Conservation (phyloP, 2,329 filamentous ascomycete species). For the Meredithiella fracta region DNA sequence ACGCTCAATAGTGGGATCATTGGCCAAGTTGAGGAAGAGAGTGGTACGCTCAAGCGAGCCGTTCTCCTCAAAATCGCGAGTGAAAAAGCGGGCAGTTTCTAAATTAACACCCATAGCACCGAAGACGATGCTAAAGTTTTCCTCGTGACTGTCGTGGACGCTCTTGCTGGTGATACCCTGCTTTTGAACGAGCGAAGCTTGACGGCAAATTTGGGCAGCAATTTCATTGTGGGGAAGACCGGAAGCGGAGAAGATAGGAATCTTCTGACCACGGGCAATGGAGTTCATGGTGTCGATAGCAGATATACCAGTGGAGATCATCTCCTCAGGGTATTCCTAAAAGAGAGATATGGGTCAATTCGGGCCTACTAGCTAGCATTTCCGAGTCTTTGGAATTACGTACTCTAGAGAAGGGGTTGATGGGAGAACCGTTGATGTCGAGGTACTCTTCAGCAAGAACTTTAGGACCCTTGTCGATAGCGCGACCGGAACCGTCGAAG, state of each 20-base stretch:
- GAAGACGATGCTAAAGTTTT: constrained; percentile 99
- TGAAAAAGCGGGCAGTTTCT: constrained; percentile 98
- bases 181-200: constrained; percentile 76
- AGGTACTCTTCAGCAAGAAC: constrained; percentile 95
- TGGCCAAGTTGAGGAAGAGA: constrained; percentile 96
- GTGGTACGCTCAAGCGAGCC: constrained; percentile 95
- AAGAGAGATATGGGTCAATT: background rate
- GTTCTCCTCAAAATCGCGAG: constrained; percentile 96
- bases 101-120: constrained; percentile 99
- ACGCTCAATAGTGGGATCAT: constrained; percentile 98
- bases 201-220: constrained; percentile 94
- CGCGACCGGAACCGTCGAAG: constrained; percentile 92
- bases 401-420: constrained; percentile 95
- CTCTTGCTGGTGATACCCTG: constrained; percentile 75
- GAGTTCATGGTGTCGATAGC: constrained; percentile 98
- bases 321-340: constrained; percentile 95
- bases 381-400: constrained; percentile 19
- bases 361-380: background rate
- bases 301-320: constrained; percentile 98
- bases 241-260: constrained; percentile 95
- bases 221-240: constrained; percentile 99
- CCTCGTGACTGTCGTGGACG: constrained; percentile 88
- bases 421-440: constrained; percentile 96
- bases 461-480: constrained; percentile 98
- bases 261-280: constrained; percentile 97